Percentiles rank a stretch among this genome's conserved stretches.
These are phyloP conservation scores for Leucoagaricus sp. DNA, from an alignment of 1,284 basidiomycete genomes.

Conservation along the genomic window DNA sequence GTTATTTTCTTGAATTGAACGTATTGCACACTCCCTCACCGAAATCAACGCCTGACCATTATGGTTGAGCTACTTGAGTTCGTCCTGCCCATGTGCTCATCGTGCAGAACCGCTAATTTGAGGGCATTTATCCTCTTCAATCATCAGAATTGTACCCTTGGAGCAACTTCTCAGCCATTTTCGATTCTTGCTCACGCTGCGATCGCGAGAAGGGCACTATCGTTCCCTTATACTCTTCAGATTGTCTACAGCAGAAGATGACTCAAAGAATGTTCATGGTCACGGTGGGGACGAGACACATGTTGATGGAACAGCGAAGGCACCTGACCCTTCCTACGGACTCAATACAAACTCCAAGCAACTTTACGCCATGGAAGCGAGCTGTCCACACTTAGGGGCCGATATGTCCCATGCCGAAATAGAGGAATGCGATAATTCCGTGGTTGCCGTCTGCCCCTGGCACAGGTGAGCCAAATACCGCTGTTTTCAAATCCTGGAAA, in stretches of 20 bases:
- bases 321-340: conserved; percentile 4
- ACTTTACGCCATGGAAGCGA: conserved; percentile 84
- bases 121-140: conserved; percentile 2
- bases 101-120: too few species aligned
- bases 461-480: conserved; percentile 55
- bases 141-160: conserved; percentile 49
- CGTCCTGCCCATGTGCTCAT: conserved; percentile 7
- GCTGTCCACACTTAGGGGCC: conserved; percentile 83
- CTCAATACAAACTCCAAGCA: conserved; percentile 34
- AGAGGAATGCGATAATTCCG: conserved; percentile 63
- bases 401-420: conserved; percentile 82
- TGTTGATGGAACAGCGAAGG: not conserved
- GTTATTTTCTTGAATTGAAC: not conserved
- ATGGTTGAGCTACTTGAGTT: conserved; percentile 22
- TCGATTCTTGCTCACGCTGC: conserved; percentile 67
- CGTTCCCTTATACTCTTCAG: conserved; percentile 76
- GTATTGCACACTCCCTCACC: not conserved
- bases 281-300: conserved; percentile 6
- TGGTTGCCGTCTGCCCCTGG: conserved; percentile 81
- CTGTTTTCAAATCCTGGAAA: not conserved
- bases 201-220: conserved; percentile 63
- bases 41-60: not conserved
- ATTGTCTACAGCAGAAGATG: conserved; percentile 40
- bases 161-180: conserved; percentile 59
- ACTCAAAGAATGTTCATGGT: conserved; percentile 16